Conservation (phyloP, 2,329 filamentous ascomycete genomes). For the Aspergillus bombycis region DNA sequence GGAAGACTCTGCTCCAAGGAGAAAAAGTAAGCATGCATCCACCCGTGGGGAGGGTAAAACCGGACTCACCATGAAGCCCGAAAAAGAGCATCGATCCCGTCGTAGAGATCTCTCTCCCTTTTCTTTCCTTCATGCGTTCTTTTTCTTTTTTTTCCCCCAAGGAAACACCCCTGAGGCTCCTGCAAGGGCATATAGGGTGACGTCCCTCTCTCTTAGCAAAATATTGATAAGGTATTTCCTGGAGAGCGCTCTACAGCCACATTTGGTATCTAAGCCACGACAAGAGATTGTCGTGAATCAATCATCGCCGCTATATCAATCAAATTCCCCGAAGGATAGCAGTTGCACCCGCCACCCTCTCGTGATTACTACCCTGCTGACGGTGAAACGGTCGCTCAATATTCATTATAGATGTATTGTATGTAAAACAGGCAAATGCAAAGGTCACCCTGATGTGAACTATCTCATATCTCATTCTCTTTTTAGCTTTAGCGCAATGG, state of each 20-base stretch:
- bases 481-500: background rate
- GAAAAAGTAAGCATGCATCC: constrained; percentile 18
- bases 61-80: background rate
- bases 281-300: background rate
- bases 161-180: too few relatives aligned
- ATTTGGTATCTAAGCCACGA: background rate
- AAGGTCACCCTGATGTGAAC: background rate
- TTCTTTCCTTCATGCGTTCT: background rate
- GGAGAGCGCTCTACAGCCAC: background rate
- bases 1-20: constrained; percentile 1
- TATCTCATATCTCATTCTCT: background rate
- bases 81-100: background rate
- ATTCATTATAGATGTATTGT: background rate
- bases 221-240: background rate
- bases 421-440: background rate
- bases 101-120: background rate
- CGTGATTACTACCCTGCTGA: background rate
- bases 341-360: background rate
- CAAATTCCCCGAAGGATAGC: background rate
- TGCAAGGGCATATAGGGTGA: too few relatives aligned
- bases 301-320: background rate
- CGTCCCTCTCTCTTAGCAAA: background rate
- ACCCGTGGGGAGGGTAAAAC: constrained; percentile 12
- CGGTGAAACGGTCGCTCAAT: background rate
- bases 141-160: background rate